Percentiles rank a stretch among this genome's conserved stretches.
Conservation (phyloP, 768 basidiomycete species). For the Russula emetica region DNA sequence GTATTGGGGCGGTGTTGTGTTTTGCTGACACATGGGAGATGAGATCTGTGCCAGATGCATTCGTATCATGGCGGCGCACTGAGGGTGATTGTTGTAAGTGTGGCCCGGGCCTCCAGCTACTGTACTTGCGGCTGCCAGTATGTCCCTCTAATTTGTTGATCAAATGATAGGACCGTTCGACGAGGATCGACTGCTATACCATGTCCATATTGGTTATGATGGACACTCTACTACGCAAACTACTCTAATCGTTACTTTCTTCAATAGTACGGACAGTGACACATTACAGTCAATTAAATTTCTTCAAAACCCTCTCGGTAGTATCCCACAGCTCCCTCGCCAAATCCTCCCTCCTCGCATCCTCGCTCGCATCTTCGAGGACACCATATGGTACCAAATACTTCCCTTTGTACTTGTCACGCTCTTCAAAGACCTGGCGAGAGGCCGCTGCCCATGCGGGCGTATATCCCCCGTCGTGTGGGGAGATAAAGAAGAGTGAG, state of each 20-base stretch:
- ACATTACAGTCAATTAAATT: slow-evolving; percentile 11
- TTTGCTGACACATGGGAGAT: no score
- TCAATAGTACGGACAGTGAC: neutral
- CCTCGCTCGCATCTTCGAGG: slow-evolving; percentile 32
- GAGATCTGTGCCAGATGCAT: no score
- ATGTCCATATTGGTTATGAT: neutral
- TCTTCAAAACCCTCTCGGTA: slow-evolving; percentile 31
- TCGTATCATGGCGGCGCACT: no score
- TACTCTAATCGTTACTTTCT: neutral
- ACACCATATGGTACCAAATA: slow-evolving; percentile 39
- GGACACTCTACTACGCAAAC: neutral
- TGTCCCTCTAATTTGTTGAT: no score
- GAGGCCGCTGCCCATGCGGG: slow-evolving; percentile 43
- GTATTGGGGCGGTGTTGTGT: no score
- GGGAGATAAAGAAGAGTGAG: slow-evolving; percentile 31
- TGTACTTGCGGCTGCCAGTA: no score
- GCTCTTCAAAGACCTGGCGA: slow-evolving; percentile 34
- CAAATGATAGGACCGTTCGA: no score
- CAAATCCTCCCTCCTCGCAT: slow-evolving; percentile 35
- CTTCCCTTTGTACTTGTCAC: slow-evolving; percentile 37
- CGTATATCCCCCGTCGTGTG: slow-evolving; percentile 37
- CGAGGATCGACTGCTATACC: neutral
- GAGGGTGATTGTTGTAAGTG: no score
- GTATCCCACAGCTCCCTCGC: slow-evolving; percentile 41
- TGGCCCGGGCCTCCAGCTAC: no score